Conservation (phyloP, 2,329 filamentous ascomycete genomes). For the Trichophyton equinum region DNA sequence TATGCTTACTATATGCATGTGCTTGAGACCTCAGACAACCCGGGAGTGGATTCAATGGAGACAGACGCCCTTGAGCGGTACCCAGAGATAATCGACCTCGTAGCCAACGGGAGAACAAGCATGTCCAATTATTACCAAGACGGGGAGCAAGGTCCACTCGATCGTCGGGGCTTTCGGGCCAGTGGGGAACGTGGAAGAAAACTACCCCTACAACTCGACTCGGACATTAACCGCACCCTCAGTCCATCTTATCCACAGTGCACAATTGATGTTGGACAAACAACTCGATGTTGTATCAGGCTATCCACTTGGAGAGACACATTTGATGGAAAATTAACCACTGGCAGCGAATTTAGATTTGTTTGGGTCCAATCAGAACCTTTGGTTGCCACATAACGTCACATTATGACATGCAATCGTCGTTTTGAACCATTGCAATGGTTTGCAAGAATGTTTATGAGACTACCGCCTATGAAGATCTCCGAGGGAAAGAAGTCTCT, state of each 20-base stretch:
- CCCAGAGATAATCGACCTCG: not conserved
- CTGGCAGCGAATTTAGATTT: not conserved
- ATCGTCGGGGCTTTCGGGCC: constrained; percentile 1
- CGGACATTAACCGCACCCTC: constrained; percentile 1
- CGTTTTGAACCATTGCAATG: not conserved
- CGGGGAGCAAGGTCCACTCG: not conserved
- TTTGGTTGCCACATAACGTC: constrained; percentile 2
- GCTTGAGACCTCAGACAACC: not conserved
- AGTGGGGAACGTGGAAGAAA: not conserved
- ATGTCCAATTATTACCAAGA: constrained; percentile 2
- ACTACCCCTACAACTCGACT: not conserved
- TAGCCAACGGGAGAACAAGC: not conserved
- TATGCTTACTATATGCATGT: not conserved
- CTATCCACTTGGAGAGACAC: not conserved
- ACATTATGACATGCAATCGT: not conserved
- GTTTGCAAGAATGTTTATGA: not conserved
- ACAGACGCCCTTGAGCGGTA: not conserved
- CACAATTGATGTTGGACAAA: not conserved
- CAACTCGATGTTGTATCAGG: not conserved
- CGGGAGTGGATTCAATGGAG: not conserved
- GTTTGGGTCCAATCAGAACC: not conserved
- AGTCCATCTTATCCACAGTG: not conserved
- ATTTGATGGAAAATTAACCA: not conserved
- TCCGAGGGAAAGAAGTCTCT: constrained; percentile 1
- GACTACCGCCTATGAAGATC: not conserved